Percentiles rank a stretch among this genome's conserved stretches.
phyloP scores from a whole-genome alignment of 768 basidiomycete species.

The Psilocybe azurescens region DNA sequence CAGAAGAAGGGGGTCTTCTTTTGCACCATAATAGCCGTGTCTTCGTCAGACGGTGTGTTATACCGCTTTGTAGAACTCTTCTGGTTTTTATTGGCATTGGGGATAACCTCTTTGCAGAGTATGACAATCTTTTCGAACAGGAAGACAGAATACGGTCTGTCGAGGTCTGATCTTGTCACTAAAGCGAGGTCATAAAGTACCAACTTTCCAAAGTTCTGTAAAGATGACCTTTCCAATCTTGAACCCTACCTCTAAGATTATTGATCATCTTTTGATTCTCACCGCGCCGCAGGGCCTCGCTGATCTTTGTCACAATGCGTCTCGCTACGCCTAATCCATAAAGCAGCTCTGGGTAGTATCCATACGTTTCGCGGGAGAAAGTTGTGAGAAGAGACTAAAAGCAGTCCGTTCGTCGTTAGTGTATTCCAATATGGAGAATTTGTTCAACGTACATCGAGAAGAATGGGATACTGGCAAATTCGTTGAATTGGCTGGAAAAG shows the following conservation, averaged over 20 bases:
- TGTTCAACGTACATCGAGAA: not conserved
- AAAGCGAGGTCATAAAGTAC: not conserved
- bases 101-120: not conserved
- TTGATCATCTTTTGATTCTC: not conserved
- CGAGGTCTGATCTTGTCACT: not conserved
- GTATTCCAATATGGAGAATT: too few relatives aligned
- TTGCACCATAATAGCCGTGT: not conserved
- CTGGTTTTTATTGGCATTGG: too few relatives aligned
- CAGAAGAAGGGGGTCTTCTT: not conserved
- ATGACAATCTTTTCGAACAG: not conserved
- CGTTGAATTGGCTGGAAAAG: constrained; percentile 3
- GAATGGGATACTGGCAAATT: not conserved
- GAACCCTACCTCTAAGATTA: not conserved
- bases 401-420: not conserved
- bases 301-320: not conserved
- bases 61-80: not conserved
- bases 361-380: not conserved
- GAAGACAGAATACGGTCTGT: not conserved
- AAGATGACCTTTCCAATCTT: not conserved
- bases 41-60: not conserved
- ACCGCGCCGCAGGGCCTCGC: not conserved
- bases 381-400: not conserved
- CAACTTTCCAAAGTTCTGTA: not conserved
- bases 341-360: not conserved
- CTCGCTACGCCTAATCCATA: not conserved